phyloP scores from a whole-genome alignment of 352 stramenopile genomes.

The Pythium angustatum region DNA sequence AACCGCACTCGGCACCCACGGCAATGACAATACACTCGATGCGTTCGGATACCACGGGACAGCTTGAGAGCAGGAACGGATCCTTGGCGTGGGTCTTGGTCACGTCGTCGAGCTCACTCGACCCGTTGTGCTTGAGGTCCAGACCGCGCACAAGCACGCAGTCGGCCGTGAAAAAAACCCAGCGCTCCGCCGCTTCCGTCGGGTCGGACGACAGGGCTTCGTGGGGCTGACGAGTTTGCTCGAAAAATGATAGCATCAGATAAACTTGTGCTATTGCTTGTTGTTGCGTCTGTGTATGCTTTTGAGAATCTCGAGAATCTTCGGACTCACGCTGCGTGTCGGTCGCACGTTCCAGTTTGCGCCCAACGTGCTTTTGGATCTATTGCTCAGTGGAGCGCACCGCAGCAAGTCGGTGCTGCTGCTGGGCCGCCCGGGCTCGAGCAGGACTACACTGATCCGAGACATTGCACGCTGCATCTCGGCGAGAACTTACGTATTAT shows the following conservation, averaged over 20 bases:
- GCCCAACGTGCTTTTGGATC: constrained; percentile 61
- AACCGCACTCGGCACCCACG: constrained; percentile 80
- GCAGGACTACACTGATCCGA: constrained; percentile 87
- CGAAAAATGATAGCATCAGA: too few species aligned
- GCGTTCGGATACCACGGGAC: constrained; percentile 69
- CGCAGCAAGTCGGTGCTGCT: constrained; percentile 60
- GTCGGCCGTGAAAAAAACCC: constrained; percentile 96
- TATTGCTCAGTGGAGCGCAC: constrained; percentile 54
- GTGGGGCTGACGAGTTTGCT: too few species aligned
- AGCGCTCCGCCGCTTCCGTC: too few species aligned
- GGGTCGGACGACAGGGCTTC: too few species aligned
- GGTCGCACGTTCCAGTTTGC: constrained; percentile 63
- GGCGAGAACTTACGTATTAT: constrained; percentile 84
- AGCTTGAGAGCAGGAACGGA: constrained; percentile 89
- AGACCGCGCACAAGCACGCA: constrained; percentile 90
- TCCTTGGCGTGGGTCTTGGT: constrained; percentile 75
- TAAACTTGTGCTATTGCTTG: too few species aligned
- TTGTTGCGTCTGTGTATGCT: too few species aligned
- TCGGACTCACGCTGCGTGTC: constrained; percentile 74
- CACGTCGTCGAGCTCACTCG: constrained; percentile 93
- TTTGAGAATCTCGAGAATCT: too few species aligned
- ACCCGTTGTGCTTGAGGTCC: constrained; percentile 96
- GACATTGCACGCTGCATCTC: constrained; percentile 75
- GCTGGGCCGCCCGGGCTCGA: constrained; percentile 60
- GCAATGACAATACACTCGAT: constrained; percentile 83